Evolutionary conservation across 2,329 filamentous ascomycete genomes (phyloP).

Genomic region (Colletotrichum magnum): DNA sequence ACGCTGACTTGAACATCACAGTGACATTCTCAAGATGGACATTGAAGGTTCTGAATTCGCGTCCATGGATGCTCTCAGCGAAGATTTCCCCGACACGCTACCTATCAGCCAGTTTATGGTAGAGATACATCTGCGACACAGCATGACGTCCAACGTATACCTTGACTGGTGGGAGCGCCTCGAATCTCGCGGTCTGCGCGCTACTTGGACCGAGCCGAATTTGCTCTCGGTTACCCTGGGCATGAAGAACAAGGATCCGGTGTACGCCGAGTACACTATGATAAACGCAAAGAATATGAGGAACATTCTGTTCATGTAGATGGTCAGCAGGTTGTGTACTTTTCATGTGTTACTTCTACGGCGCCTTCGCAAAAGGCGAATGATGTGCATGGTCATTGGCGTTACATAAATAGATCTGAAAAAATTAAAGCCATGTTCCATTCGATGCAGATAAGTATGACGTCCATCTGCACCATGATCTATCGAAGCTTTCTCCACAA

Average conservation of each 20-base stretch:
- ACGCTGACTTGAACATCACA: constrained; percentile 35
- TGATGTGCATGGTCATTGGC: constrained; percentile 2
- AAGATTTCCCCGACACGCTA: constrained; percentile 41
- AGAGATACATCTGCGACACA: constrained; percentile 41
- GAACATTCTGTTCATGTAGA: constrained; percentile 31
- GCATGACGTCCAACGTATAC: constrained; percentile 32
- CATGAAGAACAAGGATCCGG: constrained; percentile 36
- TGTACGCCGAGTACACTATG: constrained; percentile 44
- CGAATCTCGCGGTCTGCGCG: constrained; percentile 43
- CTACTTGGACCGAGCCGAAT: constrained; percentile 46
- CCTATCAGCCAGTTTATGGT: constrained; percentile 44
- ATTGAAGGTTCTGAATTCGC: constrained; percentile 55
- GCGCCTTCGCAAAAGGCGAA: not conserved
- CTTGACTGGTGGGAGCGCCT: constrained; percentile 45
- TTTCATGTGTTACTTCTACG: not conserved
- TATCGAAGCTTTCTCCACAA: too few relatives aligned
- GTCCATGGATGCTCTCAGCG: constrained; percentile 46
- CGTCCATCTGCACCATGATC: not conserved
- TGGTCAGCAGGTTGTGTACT: not conserved
- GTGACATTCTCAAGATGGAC: constrained; percentile 58
- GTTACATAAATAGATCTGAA: constrained; percentile 2
- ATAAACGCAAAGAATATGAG: constrained; percentile 43
- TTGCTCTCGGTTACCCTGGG: constrained; percentile 42
- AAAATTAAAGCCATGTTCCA: not conserved
- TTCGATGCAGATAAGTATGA: not conserved